These are phyloP conservation scores for Talaromyces sp. DNA, from an alignment of 2,329 filamentous ascomycete species.

Conservation along the genomic window DNA sequence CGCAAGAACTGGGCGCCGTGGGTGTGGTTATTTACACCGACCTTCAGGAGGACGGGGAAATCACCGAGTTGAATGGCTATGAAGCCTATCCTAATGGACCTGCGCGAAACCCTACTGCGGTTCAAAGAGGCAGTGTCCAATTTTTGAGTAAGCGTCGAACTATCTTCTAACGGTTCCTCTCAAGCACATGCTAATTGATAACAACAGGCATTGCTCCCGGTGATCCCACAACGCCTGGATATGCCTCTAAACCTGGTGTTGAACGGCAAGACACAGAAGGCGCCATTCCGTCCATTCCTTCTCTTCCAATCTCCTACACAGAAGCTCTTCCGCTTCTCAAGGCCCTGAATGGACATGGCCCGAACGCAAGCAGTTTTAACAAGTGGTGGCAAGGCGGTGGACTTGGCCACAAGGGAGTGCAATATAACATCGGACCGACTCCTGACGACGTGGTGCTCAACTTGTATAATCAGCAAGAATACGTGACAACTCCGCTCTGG, in stretches of 20 bases:
- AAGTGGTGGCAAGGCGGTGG: slow-evolving; percentile 68
- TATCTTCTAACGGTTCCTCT: not conserved
- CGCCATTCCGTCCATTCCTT: slow-evolving; percentile 78
- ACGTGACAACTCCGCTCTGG: slow-evolving; percentile 77
- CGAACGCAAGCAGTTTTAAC: slow-evolving; percentile 68
- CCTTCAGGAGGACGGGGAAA: slow-evolving; percentile 78
- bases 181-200: not conserved
- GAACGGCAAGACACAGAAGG: slow-evolving; percentile 67
- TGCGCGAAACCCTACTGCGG: slow-evolving; percentile 78
- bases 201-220: slow-evolving; percentile 53
- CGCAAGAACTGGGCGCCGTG: slow-evolving; percentile 83
- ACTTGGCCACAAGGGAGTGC: slow-evolving; percentile 70
- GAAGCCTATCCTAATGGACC: slow-evolving; percentile 78
- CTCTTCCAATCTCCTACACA: slow-evolving; percentile 80
- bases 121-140: slow-evolving; percentile 82
- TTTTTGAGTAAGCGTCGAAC: slow-evolving; percentile 61
- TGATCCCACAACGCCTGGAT: slow-evolving; percentile 88
- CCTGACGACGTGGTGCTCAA: slow-evolving; percentile 68
- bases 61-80: slow-evolving; percentile 76
- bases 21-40: slow-evolving; percentile 83
- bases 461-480: slow-evolving; percentile 73
- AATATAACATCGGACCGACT: slow-evolving; percentile 81
- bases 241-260: slow-evolving; percentile 84
- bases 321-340: slow-evolving; percentile 86
- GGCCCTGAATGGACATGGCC: slow-evolving; percentile 83